Percentiles rank a stretch among this genome's conserved stretches.
Conservation (phyloP, 805 yeast genomes). For the Ogataea methanolica region DNA sequence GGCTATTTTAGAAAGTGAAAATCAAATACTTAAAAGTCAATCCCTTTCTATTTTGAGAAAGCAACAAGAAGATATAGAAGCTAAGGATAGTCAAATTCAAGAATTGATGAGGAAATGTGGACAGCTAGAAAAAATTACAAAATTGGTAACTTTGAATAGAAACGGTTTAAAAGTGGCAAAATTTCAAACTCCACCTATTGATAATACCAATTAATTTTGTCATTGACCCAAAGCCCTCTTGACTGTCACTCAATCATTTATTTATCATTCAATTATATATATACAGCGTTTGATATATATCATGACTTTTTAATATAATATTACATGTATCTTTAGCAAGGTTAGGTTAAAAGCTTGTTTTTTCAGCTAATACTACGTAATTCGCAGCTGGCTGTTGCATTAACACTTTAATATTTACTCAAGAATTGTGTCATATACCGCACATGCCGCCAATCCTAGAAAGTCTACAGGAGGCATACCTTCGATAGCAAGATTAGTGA, state of each 20-base stretch:
- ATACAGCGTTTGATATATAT: no score
- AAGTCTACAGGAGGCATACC: no score
- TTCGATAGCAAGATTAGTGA: no score
- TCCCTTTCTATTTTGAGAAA: neutral
- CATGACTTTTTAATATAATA: no score
- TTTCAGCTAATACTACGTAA: no score
- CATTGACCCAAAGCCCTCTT: no score
- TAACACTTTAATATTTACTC: no score
- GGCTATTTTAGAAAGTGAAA: slow-evolving; percentile 23
- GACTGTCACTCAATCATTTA: neutral
- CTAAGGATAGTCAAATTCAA: slow-evolving; percentile 2
- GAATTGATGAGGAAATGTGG: slow-evolving; percentile 4
- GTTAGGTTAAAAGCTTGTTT: no score
- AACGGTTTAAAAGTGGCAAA: slow-evolving; percentile 18
- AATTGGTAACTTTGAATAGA: slow-evolving; percentile 18
- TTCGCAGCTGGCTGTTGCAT: no score
- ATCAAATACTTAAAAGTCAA: neutral
- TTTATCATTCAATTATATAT: neutral
- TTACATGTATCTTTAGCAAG: no score
- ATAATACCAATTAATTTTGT: neutral
- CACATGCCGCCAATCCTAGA: no score
- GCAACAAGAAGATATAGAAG: neutral
- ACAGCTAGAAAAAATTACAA: slow-evolving; percentile 20
- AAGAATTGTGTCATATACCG: no score
- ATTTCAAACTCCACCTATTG: slow-evolving; percentile 23